Base-by-base conservation (phyloP, 441 rosid genomes). In the Isatis lusitanica region DNA sequence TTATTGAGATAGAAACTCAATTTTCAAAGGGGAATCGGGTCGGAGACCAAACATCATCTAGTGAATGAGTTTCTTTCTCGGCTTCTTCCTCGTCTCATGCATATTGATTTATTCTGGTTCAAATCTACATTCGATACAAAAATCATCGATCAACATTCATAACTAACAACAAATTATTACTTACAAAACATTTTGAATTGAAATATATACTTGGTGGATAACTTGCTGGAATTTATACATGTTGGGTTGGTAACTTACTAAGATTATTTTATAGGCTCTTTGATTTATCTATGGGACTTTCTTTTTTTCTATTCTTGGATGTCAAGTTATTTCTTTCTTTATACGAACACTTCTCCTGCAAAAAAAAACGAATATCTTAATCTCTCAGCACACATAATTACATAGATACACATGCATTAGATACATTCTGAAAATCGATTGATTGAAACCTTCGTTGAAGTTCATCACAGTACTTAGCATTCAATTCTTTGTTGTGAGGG, bases 401-500 rank as follows among this genome's bases (percentile, higher is more conserved):
- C 30, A 58, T 3, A 15, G 17, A 26, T 9, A 56, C 24, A 35
- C 5, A 40, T 18, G 51, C 35, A 43, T 3, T 63, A 13, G 24
- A 40, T 9, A 69, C 57, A 8, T 36, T 26, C 40, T 77, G 17
- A 83, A 35, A 42, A 16, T 24, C 4, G 3, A 55, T 47, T 36
- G 55, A 26, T 13, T 55, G 24, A 52, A 21, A 75, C 79, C 80
- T 65, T 94, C 96, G 83, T 74, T 83, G 85, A 39, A 83, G n/a
- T n/a, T n/a, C n/a, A n/a, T n/a, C n/a, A n/a, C n/a, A n/a, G 62
- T 64, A 73, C 80, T 88, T 92, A 70, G 89, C 99, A 82, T 90
- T 96, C 63, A 94, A 86, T 85, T 94, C 98, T 77, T 85, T 94
- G 57, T 84, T 94, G 70, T 98, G 96, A 52, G 94, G n/a, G n/a